Evolutionary conservation across 768 basidiomycete species (phyloP).

Genomic region (Kwoniella dendrophila): DNA sequence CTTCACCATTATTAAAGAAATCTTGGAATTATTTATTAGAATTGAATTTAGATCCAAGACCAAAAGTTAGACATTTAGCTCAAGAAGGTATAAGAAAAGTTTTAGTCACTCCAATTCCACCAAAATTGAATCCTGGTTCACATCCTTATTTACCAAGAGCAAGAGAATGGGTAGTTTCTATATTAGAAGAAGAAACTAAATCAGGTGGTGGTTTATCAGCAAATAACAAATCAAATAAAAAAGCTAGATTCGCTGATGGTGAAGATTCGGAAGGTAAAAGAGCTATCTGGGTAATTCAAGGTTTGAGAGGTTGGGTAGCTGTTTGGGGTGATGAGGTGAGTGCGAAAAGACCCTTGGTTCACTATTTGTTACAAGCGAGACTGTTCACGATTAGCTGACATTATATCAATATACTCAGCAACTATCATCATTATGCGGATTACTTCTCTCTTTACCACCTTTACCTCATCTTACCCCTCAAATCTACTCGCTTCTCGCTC

Average conservation of each 20-base stretch:
- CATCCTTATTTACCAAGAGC: conserved; percentile 87
- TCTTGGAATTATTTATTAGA: conserved; percentile 82
- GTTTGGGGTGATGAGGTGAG: conserved; percentile 67
- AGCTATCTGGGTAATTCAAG: conserved; percentile 62
- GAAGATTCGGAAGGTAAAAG: conserved; percentile 68
- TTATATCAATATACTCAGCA: conserved; percentile 59
- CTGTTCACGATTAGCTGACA: conserved; percentile 3
- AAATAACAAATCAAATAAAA: conserved; percentile 57
- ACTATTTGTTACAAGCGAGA: background rate
- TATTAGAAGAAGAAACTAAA: conserved; percentile 68
- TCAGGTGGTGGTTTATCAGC: conserved; percentile 58
- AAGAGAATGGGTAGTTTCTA: conserved; percentile 73
- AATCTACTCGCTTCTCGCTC: conserved; percentile 80
- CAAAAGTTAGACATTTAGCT: conserved; percentile 90
- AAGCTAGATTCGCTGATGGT: conserved; percentile 61
- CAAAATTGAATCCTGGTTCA: conserved; percentile 61
- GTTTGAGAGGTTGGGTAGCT: conserved; percentile 64
- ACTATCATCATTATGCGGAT: conserved; percentile 68
- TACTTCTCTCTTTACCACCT: conserved; percentile 79
- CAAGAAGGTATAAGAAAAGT: conserved; percentile 81
- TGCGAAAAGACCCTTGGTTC: too few relatives aligned
- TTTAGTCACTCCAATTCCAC: conserved; percentile 73
- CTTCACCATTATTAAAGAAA: conserved; percentile 65
- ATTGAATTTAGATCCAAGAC: conserved; percentile 79
- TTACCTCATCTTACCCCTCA: conserved; percentile 86